Base-by-base conservation (phyloP, 2,329 filamentous ascomycete species). In the Coccinonectria pachysandricola region DNA sequence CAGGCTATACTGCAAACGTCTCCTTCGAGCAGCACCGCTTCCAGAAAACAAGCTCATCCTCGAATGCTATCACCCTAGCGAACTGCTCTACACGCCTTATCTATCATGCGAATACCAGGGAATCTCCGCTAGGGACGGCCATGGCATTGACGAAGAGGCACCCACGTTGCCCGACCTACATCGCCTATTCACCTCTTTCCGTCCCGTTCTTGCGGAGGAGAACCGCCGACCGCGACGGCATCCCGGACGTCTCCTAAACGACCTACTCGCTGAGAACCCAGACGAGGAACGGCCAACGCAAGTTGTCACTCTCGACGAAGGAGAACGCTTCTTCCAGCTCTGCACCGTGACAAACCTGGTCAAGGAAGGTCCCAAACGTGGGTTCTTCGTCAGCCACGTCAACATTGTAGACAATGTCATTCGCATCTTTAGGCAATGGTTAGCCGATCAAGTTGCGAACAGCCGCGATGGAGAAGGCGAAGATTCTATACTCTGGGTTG, bases 1-100 rank as follows among this genome's bases (percentile, higher is more conserved):
- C 4, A 69, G 71, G 14, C 66, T 83, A 22, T 54, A 85, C 6
- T 71, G 80, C 36, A 64, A 68, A 24, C 75, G 80, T 17, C 61
- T 85, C 2, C 54, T 76, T 3, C 35, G 43, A 12, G 27, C 39
- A 10, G 39, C 45, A 3, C 34, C 40, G 5, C 33, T 48, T 7
- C 45, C 50, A 4, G 38, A 43, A 2, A 42, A 83, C 45, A 70
- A 75, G 28, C 56, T 91, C 19, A 71, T 87, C 19, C 69, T 92
- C 21, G 81, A 88, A 56, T 84, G 79, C 50, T 87, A 80, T 46
- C 81, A 80, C 37, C 83, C 82, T 0, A 72, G 65, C 36, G 74
- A 68, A 13, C 78, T 76, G 50, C 61, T 79, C 25, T 75, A 68
- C 5, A 76, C 79, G 12, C 78, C 81, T 0, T 75, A 75, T 28